Conservation (phyloP, 1,139 yeast genomes). For the Debaryomyces psychrophilus region DNA sequence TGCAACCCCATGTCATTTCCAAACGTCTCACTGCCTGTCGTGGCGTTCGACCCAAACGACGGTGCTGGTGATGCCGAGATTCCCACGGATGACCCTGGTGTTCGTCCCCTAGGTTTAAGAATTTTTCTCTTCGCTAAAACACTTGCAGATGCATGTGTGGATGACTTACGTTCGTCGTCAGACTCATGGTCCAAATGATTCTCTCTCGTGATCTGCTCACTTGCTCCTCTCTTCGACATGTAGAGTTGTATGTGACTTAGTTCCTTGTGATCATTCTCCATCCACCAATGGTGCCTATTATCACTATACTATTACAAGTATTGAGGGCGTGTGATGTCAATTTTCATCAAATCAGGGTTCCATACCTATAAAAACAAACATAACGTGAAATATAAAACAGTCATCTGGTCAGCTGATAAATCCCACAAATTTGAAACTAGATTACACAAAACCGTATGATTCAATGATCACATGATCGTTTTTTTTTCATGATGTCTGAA, state of each 20-base stretch:
- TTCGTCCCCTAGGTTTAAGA: conserved; percentile 54
- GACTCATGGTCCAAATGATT: conserved; percentile 28
- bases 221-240: conserved; percentile 74
- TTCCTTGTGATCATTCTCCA: not conserved
- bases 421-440: not conserved
- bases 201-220: conserved; percentile 57
- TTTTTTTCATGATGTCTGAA: not conserved
- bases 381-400: not conserved
- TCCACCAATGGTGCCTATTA: not conserved
- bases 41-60: conserved; percentile 8
- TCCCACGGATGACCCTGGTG: conserved; percentile 9
- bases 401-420: not conserved
- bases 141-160: conserved; percentile 58
- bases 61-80: conserved; percentile 7
- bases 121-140: conserved; percentile 71
- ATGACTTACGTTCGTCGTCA: conserved; percentile 33
- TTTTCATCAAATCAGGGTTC: not conserved
- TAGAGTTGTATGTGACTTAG: conserved; percentile 1
- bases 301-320: not conserved
- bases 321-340: not conserved
- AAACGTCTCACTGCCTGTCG: not conserved
- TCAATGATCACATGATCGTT: not conserved
- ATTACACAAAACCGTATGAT: not conserved
- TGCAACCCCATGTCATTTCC: conserved; percentile 3
- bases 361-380: not conserved